A percentile compares a stretch with the other conserved stretches of the same genome.
These are phyloP conservation scores for Zea luxurians DNA, from an alignment of 176 grass and related monocot genomes.

Conservation along the genomic window DNA sequence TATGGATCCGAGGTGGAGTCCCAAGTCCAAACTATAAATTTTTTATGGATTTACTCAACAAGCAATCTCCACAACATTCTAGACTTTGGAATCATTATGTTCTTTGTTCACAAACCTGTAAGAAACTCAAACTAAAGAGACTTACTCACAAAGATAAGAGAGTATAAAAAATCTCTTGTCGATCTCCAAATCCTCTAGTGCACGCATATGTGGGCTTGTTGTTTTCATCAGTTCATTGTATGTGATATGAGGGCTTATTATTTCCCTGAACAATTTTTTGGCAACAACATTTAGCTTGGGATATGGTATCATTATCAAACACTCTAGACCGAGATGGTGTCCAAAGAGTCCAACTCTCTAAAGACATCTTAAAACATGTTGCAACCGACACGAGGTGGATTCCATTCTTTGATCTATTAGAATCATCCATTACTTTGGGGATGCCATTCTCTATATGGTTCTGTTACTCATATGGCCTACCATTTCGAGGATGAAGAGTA, in stretches of 20 bases:
- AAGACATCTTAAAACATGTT: background rate
- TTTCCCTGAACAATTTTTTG: background rate
- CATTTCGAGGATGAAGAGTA: too few relatives aligned
- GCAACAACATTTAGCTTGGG: background rate
- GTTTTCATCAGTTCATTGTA: background rate
- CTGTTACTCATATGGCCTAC: too few relatives aligned
- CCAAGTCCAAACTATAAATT: too few relatives aligned
- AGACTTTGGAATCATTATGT: background rate
- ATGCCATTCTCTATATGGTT: too few relatives aligned
- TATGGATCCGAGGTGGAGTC: too few relatives aligned
- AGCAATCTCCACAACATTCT: background rate
- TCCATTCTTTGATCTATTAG: background rate
- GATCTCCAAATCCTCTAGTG: constrained; percentile 54
- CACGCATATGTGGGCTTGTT: constrained; percentile 33
- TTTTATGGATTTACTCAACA: too few relatives aligned
- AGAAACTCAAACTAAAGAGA: background rate
- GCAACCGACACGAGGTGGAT: constrained; percentile 3
- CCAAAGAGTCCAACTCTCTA: background rate
- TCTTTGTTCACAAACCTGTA: background rate
- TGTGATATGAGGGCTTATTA: background rate
- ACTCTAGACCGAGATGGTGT: background rate
- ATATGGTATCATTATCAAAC: background rate
- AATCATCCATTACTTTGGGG: background rate
- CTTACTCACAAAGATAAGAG: constrained; percentile 34
- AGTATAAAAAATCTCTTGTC: background rate